Base-by-base conservation (phyloP, 2,329 filamentous ascomycete genomes). In the Cytospora piceae region DNA sequence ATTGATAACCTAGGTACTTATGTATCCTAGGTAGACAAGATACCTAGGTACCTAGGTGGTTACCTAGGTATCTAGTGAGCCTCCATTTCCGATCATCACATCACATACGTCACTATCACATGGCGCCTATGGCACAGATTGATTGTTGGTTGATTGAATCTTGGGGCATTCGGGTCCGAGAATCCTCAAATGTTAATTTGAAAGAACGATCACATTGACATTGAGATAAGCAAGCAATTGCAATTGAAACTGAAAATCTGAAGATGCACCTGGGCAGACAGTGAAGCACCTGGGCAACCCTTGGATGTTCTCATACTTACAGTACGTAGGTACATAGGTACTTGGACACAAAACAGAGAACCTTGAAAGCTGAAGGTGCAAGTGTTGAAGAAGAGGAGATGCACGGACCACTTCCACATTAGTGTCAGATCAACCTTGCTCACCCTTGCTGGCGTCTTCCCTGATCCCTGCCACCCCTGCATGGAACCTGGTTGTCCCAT, bases 391-490 rank as follows among this genome's bases (percentile, higher is more conserved):
- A 15, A 2, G 15, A 42, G 37, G 15, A 20, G 39, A 42, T n/a
- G 39, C 39, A 42, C 17, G 11, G 39, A 9, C 39, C 39, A 42
- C 2, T 42, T 17, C 39, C 39, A 5, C 4, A 12, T 39, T 39
- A 39, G 37, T 17, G 15, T 39, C 37, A 17, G 12, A 39, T 39
- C 12, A 62, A 15, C 60, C 60, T 20, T 57, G 39, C 53, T 37
- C 39, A 24, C 15, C 42, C 42, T 4, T 34, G 52, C 27, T 37
- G 4, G n/a, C 22, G 17, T 34, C 55, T 51, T 56, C 52, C 52
- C 39, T 49, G 52, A 63, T 54, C 17, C 24, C 42, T 55, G 39
- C 61, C 37, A 39, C 24, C 51, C 54, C 59, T 61, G 59, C 59
- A 52, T 55, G 22, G 57, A 42, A 11, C 32, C 49, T 55, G 52